Conservation (phyloP, 1,139 yeast genomes). For the Groenewaldozyma sp. region DNA sequence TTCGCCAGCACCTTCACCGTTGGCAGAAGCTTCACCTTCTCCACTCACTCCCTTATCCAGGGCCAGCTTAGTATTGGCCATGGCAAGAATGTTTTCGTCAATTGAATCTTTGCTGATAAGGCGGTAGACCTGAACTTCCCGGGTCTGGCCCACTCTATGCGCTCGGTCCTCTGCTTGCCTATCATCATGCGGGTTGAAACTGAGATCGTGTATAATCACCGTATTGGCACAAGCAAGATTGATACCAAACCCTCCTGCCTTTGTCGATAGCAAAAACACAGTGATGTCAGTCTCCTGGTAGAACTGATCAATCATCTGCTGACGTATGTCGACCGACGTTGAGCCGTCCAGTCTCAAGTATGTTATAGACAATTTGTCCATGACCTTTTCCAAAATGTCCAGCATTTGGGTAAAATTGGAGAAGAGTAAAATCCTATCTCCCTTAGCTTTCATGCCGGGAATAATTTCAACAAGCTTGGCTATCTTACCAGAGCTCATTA, state of each 20-base stretch:
- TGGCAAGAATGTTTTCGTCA: conserved; percentile 77
- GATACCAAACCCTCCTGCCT: conserved; percentile 98
- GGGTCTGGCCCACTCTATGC: conserved; percentile 92
- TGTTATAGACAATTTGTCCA: conserved; percentile 56
- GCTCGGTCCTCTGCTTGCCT: conserved; percentile 98
- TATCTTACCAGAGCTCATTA: conserved; percentile 74
- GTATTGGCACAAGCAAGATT: conserved; percentile 92
- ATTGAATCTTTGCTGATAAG: conserved; percentile 67
- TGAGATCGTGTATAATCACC: conserved; percentile 84
- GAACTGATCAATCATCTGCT: conserved; percentile 80
- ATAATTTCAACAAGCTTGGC: conserved; percentile 48
- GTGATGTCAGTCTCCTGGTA: conserved; percentile 78
- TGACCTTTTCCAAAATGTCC: conserved; percentile 73
- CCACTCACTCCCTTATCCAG: conserved; percentile 61
- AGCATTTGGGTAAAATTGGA: conserved; percentile 89
- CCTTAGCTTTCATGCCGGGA: conserved; percentile 46
- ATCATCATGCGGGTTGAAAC: conserved; percentile 97
- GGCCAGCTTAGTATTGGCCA: conserved; percentile 87
- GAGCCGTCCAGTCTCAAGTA: conserved; percentile 88
- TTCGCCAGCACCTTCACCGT: conserved; percentile 45
- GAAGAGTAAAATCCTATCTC: conserved; percentile 73
- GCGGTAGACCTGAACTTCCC: conserved; percentile 73
- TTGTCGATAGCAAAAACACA: conserved; percentile 79
- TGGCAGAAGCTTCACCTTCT: conserved; percentile 37
- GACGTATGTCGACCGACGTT: conserved; percentile 88